phyloP scores from a whole-genome alignment of 23 red algal species.

The Cyanidiococcus yangmingshanensis region DNA sequence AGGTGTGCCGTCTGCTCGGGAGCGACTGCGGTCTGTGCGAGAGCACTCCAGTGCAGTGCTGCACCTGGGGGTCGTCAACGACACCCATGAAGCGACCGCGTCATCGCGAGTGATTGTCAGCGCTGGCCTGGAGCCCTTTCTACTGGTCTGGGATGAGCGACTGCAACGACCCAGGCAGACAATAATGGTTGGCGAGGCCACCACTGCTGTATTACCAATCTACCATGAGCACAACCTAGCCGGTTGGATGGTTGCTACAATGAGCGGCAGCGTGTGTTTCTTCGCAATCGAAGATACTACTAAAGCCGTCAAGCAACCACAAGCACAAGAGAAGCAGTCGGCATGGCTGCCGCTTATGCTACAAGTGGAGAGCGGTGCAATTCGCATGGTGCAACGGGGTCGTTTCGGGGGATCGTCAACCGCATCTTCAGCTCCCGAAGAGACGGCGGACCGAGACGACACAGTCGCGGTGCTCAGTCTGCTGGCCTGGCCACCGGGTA shows the following conservation, averaged over 20 bases:
- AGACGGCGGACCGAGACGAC: neutral
- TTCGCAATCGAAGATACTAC: neutral
- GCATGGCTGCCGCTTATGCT: neutral
- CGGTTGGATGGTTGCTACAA: neutral
- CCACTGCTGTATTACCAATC: neutral
- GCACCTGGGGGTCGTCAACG: neutral
- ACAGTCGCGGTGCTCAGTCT: neutral
- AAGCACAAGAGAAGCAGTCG: neutral
- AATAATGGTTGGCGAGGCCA: neutral
- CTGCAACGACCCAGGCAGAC: neutral
- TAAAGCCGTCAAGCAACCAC: neutral
- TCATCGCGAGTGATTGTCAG: neutral
- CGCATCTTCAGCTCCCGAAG: neutral
- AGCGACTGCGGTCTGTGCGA: neutral
- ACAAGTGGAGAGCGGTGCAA: neutral
- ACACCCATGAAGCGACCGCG: neutral
- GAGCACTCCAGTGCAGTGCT: neutral
- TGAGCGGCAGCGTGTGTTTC: neutral
- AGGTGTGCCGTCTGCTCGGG: neutral
- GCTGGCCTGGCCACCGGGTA: neutral
- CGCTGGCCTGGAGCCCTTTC: neutral
- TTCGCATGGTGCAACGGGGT: neutral
- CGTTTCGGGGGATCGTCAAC: neutral
- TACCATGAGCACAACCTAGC: neutral
- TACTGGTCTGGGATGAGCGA: slow-evolving; percentile 1